A percentile compares a stretch with the other conserved stretches of the same genome.
phyloP scores from a whole-genome alignment of 345 rosid species.

The Arabis alpina region DNA sequence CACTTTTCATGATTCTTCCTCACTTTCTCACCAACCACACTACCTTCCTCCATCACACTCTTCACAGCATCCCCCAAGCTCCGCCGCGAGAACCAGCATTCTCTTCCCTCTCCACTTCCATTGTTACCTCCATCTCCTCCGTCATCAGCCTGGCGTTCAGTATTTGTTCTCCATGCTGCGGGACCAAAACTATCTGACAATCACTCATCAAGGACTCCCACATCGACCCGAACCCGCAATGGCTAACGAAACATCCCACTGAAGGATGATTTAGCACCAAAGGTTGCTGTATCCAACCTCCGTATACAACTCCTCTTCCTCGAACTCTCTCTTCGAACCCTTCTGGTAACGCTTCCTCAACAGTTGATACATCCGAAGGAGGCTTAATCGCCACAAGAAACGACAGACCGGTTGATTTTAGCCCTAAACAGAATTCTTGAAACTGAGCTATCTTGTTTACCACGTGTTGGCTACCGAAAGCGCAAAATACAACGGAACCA shows the following conservation, averaged over 20 bases:
- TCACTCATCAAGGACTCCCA: slow-evolving; percentile 69
- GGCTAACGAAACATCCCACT: slow-evolving; percentile 75
- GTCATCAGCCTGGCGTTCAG: slow-evolving; percentile 60
- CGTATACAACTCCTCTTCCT: slow-evolving; percentile 58
- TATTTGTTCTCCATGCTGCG: slow-evolving; percentile 68
- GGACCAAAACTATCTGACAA: slow-evolving; percentile 64
- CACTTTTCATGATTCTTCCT: slow-evolving; percentile 55
- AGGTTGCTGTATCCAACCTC: slow-evolving; percentile 65
- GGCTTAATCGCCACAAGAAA: slow-evolving; percentile 64
- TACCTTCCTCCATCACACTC: slow-evolving; percentile 55
- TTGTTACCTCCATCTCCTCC: slow-evolving; percentile 59
- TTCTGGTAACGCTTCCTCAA: slow-evolving; percentile 72
- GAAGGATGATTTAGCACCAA: slow-evolving; percentile 54
- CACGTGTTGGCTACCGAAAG: slow-evolving; percentile 68
- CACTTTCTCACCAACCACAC: slow-evolving; percentile 47
- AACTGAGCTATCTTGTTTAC: slow-evolving; percentile 58
- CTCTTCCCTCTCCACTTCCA: slow-evolving; percentile 60
- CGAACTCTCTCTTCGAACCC: slow-evolving; percentile 65
- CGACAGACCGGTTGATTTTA: slow-evolving; percentile 61
- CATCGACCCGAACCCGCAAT: slow-evolving; percentile 76
- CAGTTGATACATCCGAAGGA: slow-evolving; percentile 52
- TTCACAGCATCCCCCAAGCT: slow-evolving; percentile 53
- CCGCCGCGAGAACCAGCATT: slow-evolving; percentile 57
- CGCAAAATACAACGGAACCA: slow-evolving; percentile 62
- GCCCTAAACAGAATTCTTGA: slow-evolving; percentile 66